Evolutionary conservation across 116 monocot species (phyloP).

Genomic region (Dioscorea cayenensis): DNA sequence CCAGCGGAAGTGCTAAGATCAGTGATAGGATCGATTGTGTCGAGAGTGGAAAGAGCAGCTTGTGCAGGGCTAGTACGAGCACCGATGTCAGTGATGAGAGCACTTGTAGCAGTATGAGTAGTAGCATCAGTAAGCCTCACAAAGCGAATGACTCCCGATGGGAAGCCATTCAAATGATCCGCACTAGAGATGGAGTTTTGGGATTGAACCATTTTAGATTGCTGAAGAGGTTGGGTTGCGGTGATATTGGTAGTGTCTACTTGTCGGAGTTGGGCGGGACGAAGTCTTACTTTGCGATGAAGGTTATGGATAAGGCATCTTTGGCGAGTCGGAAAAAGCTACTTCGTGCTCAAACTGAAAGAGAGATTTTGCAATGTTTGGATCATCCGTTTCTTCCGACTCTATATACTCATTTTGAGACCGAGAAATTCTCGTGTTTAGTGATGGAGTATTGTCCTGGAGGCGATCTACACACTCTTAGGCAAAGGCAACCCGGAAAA

Average conservation of each 20-base stretch:
- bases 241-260: slow-evolving; percentile 78
- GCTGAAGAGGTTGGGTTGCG: slow-evolving; percentile 55
- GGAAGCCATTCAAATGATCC: slow-evolving; percentile 50
- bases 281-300: slow-evolving; percentile 66
- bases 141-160: slow-evolving; percentile 63
- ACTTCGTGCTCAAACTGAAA: slow-evolving; percentile 58
- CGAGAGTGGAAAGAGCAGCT: slow-evolving; percentile 58
- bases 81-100: slow-evolving; percentile 61
- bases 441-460: slow-evolving; percentile 83
- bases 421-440: slow-evolving; percentile 69
- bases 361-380: slow-evolving; percentile 59
- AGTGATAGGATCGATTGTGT: slow-evolving; percentile 33
- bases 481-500: slow-evolving; percentile 65
- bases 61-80: slow-evolving; percentile 55
- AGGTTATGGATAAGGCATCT: slow-evolving; percentile 74
- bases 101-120: slow-evolving; percentile 42
- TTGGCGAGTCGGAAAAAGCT: slow-evolving; percentile 60
- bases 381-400: slow-evolving; percentile 85
- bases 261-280: slow-evolving; percentile 63
- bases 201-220: slow-evolving; percentile 62
- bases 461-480: slow-evolving; percentile 66
- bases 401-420: slow-evolving; percentile 70
- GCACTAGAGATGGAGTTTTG: slow-evolving; percentile 33
- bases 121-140: slow-evolving; percentile 53
- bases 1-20: slow-evolving; percentile 40